Evolutionary conservation across 805 yeast genomes (phyloP).

Genomic region (Geotrichum ghanense): DNA sequence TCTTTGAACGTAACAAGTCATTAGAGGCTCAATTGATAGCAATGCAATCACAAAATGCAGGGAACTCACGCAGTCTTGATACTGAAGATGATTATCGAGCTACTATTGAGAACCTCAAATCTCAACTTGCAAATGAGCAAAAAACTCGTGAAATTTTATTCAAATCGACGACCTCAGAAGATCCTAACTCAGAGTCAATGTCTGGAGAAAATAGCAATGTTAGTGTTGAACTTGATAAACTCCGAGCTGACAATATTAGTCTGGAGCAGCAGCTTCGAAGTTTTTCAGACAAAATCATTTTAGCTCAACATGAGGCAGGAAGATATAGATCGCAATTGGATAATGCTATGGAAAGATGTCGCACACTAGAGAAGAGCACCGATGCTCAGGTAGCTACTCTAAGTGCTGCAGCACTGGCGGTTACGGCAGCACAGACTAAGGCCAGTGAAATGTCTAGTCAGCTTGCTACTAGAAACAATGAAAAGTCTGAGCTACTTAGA

Average conservation of each 20-base stretch:
- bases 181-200: too few species aligned
- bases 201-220: not conserved
- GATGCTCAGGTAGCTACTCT: slow-evolving; percentile 16
- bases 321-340: slow-evolving; percentile 10
- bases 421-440: slow-evolving; percentile 15
- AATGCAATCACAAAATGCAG: slow-evolving; percentile 4
- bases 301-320: slow-evolving; percentile 10
- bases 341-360: slow-evolving; percentile 1
- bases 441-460: slow-evolving; percentile 9
- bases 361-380: slow-evolving; percentile 14
- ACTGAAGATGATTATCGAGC: not conserved
- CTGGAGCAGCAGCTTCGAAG: slow-evolving; percentile 16
- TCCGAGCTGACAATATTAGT: slow-evolving; percentile 9
- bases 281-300: slow-evolving; percentile 11
- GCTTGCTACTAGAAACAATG: slow-evolving; percentile 11
- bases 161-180: slow-evolving; percentile 2
- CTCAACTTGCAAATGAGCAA: slow-evolving; percentile 7
- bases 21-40: slow-evolving; percentile 1
- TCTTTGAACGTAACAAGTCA: not conserved
- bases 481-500: slow-evolving; percentile 10
- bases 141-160: slow-evolving; percentile 6
- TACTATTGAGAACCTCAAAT: slow-evolving; percentile 12
- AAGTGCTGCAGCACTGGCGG: slow-evolving; percentile 18
- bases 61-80: slow-evolving; percentile 7
- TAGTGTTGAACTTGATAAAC: not conserved